A percentile compares a stretch with the other conserved stretches of the same genome.
Evolutionary conservation across 441 rosid genomes (phyloP).

Genomic region (Codiaeum variegatum): DNA sequence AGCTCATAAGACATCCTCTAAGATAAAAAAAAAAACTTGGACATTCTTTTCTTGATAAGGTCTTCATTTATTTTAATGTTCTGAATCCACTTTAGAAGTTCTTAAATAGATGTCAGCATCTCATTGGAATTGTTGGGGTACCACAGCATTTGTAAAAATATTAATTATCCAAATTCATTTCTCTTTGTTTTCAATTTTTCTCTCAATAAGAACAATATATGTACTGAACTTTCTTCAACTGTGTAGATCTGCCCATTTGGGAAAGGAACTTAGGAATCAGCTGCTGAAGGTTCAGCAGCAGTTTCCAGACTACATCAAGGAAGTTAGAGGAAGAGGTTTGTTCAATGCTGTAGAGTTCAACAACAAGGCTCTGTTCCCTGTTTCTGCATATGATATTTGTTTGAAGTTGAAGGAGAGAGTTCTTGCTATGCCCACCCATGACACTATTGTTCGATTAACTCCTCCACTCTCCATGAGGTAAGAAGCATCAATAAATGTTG

Average conservation of each 20-base stretch:
- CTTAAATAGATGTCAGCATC: not conserved
- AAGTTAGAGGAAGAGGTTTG: conserved; percentile 90
- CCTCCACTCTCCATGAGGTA: conserved; percentile 94
- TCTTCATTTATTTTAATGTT: not conserved
- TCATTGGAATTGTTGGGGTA: not conserved
- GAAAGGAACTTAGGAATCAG: conserved; percentile 62
- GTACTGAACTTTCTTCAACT: conserved; percentile 14
- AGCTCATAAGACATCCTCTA: not conserved
- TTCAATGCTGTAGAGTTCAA: conserved; percentile 86
- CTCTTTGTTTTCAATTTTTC: not conserved
- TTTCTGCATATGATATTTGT: conserved; percentile 87
- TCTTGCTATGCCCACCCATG: conserved; percentile 90
- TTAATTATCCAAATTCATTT: not conserved
- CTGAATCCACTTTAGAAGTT: not conserved
- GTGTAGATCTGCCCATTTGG: conserved; percentile 62
- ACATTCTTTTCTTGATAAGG: not conserved
- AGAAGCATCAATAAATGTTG: conserved; percentile 14
- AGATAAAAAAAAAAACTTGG: not conserved
- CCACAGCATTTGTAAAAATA: not conserved
- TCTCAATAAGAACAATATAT: not conserved
- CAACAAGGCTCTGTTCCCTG: conserved; percentile 49
- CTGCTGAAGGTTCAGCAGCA: conserved; percentile 49
- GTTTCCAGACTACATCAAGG: conserved; percentile 73
- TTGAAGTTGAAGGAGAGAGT: conserved; percentile 84
- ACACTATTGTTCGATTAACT: conserved; percentile 81